Base-by-base conservation (phyloP, 495 filamentous ascomycete genomes). In the Tirmania nivea region DNA sequence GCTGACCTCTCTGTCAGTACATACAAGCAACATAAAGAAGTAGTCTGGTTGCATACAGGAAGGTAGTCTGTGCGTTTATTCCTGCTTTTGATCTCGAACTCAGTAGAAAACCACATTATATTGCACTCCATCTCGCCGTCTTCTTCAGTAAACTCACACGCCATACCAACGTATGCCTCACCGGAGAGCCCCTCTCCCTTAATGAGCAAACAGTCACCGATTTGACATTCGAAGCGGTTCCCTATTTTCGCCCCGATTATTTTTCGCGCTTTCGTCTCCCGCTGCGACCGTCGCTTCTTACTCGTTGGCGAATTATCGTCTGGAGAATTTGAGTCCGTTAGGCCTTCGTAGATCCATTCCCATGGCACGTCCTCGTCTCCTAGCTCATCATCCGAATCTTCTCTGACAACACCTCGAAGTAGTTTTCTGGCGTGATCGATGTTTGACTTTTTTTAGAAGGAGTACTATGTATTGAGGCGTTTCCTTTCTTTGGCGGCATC, bases 341-440 rank as follows among this genome's bases (percentile, higher is more conserved):
- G 67, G 57, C 39, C 17, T 34, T 71, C 71, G 67, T 90, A 90
- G 34, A 95, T 78, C 89, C 88, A 97, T 64, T 92, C 78, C 90
- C 90, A 97, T 1, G 86, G 85, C 45, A 73, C 70, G 65, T 94
- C 86, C 52, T 90, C 86, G 16, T 77, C 69, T 17, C 86, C 86
- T 10, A 92, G 73, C 63, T 94, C 89, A 59, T 94, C 87, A 69
- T 95, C 89, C 11, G 86, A 93, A 63, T 92, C 86, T 53, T 92
- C 86, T 55, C 84, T 74, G 12, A 72, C 66, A n/a, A 89, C 69
- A 19, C 76, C 80, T 21, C 78, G 73, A 54, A 86, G 74, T 61
- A 74, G 78, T 62, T 75, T 70, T 50, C 76, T 76, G 21, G 80
- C 79, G 4, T 69, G 70, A 55, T 71, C 66, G 35, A 54, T 47